Conservation (phyloP, 2,329 filamentous ascomycete genomes). For the Monilinia fructicola region DNA sequence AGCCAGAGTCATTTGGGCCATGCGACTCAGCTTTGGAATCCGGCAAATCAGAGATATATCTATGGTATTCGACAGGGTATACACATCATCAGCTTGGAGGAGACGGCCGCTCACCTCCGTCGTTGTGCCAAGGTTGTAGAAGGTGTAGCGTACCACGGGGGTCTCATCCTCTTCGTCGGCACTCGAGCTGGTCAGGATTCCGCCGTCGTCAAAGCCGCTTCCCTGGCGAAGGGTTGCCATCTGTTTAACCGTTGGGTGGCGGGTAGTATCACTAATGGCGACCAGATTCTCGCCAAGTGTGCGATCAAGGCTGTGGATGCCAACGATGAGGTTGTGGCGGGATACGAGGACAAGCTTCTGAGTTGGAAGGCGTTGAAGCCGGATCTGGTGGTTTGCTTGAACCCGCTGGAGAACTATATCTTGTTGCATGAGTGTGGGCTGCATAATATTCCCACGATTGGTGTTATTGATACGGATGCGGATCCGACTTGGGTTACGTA, state of each 20-base stretch:
- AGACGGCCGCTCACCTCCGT: slow-evolving; percentile 84
- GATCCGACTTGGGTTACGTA: slow-evolving; percentile 96
- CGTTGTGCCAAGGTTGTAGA: slow-evolving; percentile 90
- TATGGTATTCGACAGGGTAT: slow-evolving; percentile 84
- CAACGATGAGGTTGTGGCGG: slow-evolving; percentile 59
- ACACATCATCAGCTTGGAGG: slow-evolving; percentile 90
- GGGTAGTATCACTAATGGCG: slow-evolving; percentile 87
- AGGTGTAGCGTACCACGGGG: slow-evolving; percentile 78
- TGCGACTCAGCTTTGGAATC: slow-evolving; percentile 89
- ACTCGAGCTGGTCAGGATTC: slow-evolving; percentile 79
- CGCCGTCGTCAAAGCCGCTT: slow-evolving; percentile 76
- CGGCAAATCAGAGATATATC: slow-evolving; percentile 90
- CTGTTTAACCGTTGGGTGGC: slow-evolving; percentile 92
- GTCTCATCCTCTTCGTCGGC: slow-evolving; percentile 86
- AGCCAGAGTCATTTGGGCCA: slow-evolving; percentile 89
- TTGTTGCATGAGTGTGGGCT: slow-evolving; percentile 87
- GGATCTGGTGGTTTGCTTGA: slow-evolving; percentile 88
- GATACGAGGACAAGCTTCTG: slow-evolving; percentile 65
- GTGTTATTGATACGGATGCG: slow-evolving; percentile 88
- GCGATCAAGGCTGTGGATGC: slow-evolving; percentile 74
- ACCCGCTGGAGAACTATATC: slow-evolving; percentile 88
- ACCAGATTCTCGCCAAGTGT: slow-evolving; percentile 76
- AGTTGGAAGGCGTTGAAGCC: slow-evolving; percentile 70
- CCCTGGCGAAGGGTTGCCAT: slow-evolving; percentile 77
- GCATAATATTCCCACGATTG: slow-evolving; percentile 89